Base-by-base conservation (phyloP, 805 yeast genomes). In the Suhomyces kilbournensis region DNA sequence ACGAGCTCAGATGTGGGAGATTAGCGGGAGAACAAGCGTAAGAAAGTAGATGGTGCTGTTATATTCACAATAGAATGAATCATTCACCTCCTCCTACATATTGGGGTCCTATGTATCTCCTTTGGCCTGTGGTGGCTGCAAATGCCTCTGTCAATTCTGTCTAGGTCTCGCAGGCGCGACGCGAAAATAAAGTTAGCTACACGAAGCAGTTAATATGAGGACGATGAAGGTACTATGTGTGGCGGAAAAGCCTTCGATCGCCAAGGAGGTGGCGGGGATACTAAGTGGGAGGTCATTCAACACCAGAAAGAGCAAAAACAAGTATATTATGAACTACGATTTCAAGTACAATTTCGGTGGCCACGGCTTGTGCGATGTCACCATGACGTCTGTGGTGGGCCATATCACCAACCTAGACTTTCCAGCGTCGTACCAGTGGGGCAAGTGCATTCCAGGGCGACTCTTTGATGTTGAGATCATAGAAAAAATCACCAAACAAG, bases 171-270 rank as follows among this genome's bases (percentile, higher is more conserved):
- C 42, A 22, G 10, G 23, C 40, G 40, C 17, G 40, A 38, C 42
- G 42, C 42, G 42, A 38, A 38, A 38, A 17, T 15, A 17, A 38
- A 7, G 19, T n/a, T 17, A 7, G 40, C 40, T 9, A 35, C 12
- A 35, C 20, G 3, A n/a, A 15, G 40, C 10, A 35, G 40, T 10
- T 9, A 4, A 10, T 25, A 26, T 26, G 19, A 35, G 20, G 20
- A 47, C 39, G 34, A 87, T 89, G 94, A 84, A 74, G 58, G 82
- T 94, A 3, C 80, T 94, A 46, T 93, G 97, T 71, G 97, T 94
- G 52, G 99, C 99, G 2, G 99, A 94, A 72, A 94, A 94, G 70
- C 96, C 96, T 52, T 89, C 97, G 1, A 94, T 94, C 47, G 96
- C 97, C 3, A 90, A 86, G 65, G 86, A 90, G 10, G 91, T 94